Conservation (phyloP, 139 green algal genomes). For the Tetradesmus obliquus region DNA sequence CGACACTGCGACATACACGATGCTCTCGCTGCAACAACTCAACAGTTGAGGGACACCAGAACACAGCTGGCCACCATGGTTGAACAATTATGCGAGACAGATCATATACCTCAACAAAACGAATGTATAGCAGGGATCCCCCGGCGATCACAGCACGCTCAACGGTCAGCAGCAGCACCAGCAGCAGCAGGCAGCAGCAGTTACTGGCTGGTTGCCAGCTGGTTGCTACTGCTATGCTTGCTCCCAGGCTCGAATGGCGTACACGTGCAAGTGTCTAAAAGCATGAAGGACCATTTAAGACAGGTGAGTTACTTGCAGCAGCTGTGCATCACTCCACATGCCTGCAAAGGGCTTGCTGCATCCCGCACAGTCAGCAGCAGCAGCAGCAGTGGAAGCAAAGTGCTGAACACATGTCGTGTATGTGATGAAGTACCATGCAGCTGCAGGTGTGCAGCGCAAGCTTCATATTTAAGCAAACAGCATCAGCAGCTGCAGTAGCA, state of each 20-base stretch:
- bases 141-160: neutral
- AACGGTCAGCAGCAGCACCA: neutral
- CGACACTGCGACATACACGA: neutral
- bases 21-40: neutral
- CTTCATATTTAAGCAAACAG: too few relatives aligned
- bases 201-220: neutral
- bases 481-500: too few relatives aligned
- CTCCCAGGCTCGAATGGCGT: neutral
- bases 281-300: conserved; percentile 26
- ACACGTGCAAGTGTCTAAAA: conserved; percentile 6
- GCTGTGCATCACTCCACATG: neutral
- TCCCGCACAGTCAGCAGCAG: neutral
- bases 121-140: neutral
- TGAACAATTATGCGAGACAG: neutral
- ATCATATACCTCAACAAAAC: neutral
- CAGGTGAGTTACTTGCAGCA: conserved; percentile 8
- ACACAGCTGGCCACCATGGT: neutral
- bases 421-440: too few relatives aligned
- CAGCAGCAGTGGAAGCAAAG: neutral
- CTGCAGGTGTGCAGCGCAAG: too few relatives aligned
- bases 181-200: neutral
- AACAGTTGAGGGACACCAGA: neutral
- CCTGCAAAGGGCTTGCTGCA: neutral
- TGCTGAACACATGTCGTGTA: too few relatives aligned
- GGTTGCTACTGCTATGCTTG: conserved; percentile 12